Percentiles rank a stretch among this genome's conserved stretches.
Evolutionary conservation across 768 basidiomycete genomes (phyloP).

Genomic region (Pisolithus tinctorius): DNA sequence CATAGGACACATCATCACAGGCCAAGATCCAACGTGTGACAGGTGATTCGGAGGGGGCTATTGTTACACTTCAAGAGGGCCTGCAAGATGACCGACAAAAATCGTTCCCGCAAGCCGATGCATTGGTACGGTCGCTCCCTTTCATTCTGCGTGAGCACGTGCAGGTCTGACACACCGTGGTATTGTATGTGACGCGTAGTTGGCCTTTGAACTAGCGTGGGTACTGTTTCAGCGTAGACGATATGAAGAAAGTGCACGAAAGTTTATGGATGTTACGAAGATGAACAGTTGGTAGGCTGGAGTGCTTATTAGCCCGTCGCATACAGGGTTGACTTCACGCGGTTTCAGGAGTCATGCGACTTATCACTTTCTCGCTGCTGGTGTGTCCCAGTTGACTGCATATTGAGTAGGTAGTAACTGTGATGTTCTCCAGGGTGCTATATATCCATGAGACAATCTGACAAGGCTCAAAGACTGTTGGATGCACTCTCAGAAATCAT

Average conservation of each 20-base stretch:
- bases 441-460: slow-evolving; percentile 45
- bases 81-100: slow-evolving; percentile 44
- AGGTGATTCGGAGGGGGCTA: slow-evolving; percentile 56
- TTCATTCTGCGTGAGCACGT: neutral
- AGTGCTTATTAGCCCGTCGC: neutral
- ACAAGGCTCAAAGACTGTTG: slow-evolving; percentile 53
- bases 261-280: slow-evolving; percentile 56
- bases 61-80: slow-evolving; percentile 52
- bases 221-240: slow-evolving; percentile 54
- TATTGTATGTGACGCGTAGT: slow-evolving; percentile 28
- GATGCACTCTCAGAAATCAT: slow-evolving; percentile 55
- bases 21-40: slow-evolving; percentile 75
- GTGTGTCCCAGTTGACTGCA: slow-evolving; percentile 17
- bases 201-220: slow-evolving; percentile 78
- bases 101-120: slow-evolving; percentile 66
- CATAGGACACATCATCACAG: slow-evolving; percentile 25
- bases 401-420: neutral
- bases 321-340: neutral
- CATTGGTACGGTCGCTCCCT: slow-evolving; percentile 40
- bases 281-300: slow-evolving; percentile 58
- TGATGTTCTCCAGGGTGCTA: slow-evolving; percentile 44
- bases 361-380: slow-evolving; percentile 71
- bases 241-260: slow-evolving; percentile 62
- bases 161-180: neutral
- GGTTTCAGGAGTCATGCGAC: slow-evolving; percentile 64